Evolutionary conservation across 345 rosid genomes (phyloP), one percentile per base, ranked within the genome.

Genomic region (Hibiscus tridactylites): DNA sequence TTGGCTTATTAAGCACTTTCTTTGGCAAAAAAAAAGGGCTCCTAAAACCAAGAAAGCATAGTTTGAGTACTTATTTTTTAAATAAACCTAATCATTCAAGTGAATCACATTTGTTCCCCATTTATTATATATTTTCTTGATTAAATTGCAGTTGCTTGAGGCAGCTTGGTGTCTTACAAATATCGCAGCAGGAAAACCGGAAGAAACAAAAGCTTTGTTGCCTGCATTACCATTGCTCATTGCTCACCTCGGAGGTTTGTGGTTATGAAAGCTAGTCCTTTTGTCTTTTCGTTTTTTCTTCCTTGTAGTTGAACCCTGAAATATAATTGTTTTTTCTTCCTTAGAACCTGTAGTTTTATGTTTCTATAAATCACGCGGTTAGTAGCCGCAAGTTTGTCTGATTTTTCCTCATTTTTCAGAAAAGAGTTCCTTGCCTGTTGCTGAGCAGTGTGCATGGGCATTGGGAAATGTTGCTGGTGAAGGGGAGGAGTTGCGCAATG

Each of bases 381-480:
- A 10, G 58, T 35, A 24, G 58, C 68, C 28, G n/a, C 75, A 74
- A 53, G 12, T 26, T 64, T 72, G 19, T 52, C 50, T 77, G 69
- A 54, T 56, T 75, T 79, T 79, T 70, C 49, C 65, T 65, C 75
- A 29, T 46, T 77, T 9, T 74, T 73, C 81, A 95, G 99, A 95
- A 83, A 90, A 90, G 80, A 95, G 91, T 83, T 89, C 94, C 58
- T 81, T 73, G 46, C 92, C 88, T 39, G 97, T 95, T 75, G 97
- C 96, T 60, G 99, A 92, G 90, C 98, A 92, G 79, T 92, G 98
- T 71, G 92, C 98, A 46, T 90, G 98, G 99, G 99, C 96, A 21
- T 81, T 92, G 81, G 99, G 98, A 75, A 95, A 95, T 83, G 96
- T 89, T 70, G 99, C 99, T 13, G 94, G 97, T 73, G 98, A 92